A percentile compares a stretch with the other conserved stretches of the same genome.
phyloP scores from a whole-genome alignment of 2,329 filamentous ascomycete species.

The Dryadomyces quercivorus region DNA sequence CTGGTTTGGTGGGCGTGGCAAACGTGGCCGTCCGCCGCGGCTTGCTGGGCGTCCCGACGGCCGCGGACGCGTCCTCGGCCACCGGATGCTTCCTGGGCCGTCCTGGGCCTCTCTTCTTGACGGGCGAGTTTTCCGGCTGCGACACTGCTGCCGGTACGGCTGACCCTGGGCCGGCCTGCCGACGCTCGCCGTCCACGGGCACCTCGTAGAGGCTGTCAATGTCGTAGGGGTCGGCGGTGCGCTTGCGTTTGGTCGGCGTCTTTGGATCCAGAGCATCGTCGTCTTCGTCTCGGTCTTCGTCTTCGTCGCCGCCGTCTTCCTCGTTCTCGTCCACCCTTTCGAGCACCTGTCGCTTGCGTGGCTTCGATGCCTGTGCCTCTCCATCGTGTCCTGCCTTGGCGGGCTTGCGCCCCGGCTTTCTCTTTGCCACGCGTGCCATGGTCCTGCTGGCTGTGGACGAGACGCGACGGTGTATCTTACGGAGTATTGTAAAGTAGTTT shows the following conservation, averaged over 20 bases:
- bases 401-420: neutral
- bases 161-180: neutral
- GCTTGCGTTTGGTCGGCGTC: neutral
- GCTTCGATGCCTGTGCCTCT: neutral
- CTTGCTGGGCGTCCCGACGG: constrained; percentile 15
- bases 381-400: neutral
- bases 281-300: neutral
- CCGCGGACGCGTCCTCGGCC: neutral
- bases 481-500: too few relatives aligned
- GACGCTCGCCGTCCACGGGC: neutral
- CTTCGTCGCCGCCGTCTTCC: neutral
- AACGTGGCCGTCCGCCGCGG: constrained; percentile 12
- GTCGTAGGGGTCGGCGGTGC: neutral
- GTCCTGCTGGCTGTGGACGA: neutral
- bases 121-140: neutral
- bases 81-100: constrained; percentile 1
- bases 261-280: neutral
- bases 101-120: neutral
- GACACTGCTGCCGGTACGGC: neutral
- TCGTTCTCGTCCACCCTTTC: neutral
- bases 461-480: neutral
- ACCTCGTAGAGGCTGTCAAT: constrained; percentile 5
- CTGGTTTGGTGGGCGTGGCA: constrained; percentile 21
- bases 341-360: neutral
- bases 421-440: constrained; percentile 4